Evolutionary conservation across 108 stramenopile genomes (phyloP).

Genomic region (Hondaea fermentalgiana): DNA sequence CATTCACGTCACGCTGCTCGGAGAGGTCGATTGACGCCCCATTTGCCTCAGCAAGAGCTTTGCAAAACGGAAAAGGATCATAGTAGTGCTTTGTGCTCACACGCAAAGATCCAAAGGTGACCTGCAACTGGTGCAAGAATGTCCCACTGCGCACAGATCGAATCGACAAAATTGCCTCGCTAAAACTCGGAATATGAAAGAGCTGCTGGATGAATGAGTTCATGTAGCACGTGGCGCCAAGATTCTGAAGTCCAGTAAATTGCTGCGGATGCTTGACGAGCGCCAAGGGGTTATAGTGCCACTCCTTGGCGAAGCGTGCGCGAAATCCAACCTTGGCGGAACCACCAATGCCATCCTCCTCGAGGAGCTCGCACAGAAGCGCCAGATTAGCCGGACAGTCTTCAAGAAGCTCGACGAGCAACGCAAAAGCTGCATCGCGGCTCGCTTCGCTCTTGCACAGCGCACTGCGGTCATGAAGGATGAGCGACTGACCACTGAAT

Average conservation of each 20-base stretch:
- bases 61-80: not conserved
- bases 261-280: conserved; percentile 19
- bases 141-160: not conserved
- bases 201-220: conserved; percentile 51
- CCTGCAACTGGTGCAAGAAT: conserved; percentile 19
- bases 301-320: not conserved
- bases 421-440: not conserved
- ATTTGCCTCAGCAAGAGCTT: conserved; percentile 38
- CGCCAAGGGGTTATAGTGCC: not conserved
- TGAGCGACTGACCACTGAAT: not conserved
- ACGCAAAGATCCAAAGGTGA: conserved; percentile 21
- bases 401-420: not conserved
- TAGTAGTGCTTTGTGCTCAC: conserved; percentile 1
- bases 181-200: conserved; percentile 18
- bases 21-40: conserved; percentile 33
- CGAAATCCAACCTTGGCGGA: not conserved
- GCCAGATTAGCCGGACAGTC: not conserved
- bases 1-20: conserved; percentile 50
- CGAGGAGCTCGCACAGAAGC: not conserved
- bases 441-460: conserved; percentile 9
- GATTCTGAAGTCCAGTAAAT: conserved; percentile 47
- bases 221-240: conserved; percentile 58
- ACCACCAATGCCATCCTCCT: not conserved
- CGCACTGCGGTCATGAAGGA: not conserved
- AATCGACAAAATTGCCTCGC: conserved; percentile 2